Evolutionary conservation across 2,329 filamentous ascomycete species (phyloP).

Genomic region (Exophiala phaeomuriformis): DNA sequence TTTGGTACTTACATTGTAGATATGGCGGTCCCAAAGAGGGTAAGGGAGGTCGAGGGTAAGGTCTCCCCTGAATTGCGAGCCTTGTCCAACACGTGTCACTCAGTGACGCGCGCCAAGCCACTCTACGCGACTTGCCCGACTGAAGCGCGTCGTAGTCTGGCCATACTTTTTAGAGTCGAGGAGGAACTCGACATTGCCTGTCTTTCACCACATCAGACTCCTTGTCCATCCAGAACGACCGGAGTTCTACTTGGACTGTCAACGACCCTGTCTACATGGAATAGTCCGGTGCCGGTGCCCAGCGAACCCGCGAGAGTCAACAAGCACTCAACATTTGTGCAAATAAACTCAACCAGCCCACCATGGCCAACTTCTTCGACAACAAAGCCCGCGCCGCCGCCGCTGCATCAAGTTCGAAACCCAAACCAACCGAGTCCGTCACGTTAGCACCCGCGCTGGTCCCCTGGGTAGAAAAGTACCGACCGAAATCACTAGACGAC

Average conservation of each 20-base stretch:
- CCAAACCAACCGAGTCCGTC: slow-evolving; percentile 54
- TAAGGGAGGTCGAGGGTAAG: too few relatives aligned
- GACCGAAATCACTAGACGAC: slow-evolving; percentile 70
- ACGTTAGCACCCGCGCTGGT: slow-evolving; percentile 63
- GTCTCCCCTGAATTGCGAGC: background rate
- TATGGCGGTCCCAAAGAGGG: too few relatives aligned
- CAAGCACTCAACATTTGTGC: too few relatives aligned
- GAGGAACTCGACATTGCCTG: too few relatives aligned
- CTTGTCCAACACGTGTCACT: background rate
- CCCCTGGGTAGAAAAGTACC: slow-evolving; percentile 90
- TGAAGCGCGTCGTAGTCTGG: background rate
- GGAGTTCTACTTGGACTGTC: too few relatives aligned
- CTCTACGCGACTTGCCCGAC: slow-evolving; percentile 8
- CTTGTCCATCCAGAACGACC: too few relatives aligned
- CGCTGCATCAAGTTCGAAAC: slow-evolving; percentile 56
- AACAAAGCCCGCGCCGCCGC: slow-evolving; percentile 71
- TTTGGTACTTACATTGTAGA: too few relatives aligned
- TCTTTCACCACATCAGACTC: too few relatives aligned
- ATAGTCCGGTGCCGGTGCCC: too few relatives aligned
- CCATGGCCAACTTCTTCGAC: slow-evolving; percentile 90
- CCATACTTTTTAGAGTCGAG: too few relatives aligned
- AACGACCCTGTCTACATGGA: too few relatives aligned
- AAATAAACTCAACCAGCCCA: background rate
- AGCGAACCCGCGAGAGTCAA: too few relatives aligned
- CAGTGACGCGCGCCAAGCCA: slow-evolving; percentile 9